These are phyloP conservation scores for Asterochloris sp. DNA, from an alignment of 139 green algal species.

Conservation along the genomic window DNA sequence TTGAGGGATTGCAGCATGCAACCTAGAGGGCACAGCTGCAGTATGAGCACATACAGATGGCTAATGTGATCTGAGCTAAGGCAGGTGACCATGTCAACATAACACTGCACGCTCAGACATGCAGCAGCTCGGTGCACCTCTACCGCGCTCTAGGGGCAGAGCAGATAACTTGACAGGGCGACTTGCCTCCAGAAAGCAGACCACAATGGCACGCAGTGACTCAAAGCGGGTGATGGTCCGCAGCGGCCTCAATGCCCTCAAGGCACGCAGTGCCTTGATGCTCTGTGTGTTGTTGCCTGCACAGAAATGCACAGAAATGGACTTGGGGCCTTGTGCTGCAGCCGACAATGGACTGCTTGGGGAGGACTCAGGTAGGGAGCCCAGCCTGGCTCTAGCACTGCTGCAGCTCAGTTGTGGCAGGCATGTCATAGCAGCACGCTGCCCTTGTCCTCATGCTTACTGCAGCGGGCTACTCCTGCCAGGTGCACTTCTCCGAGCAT, in stretches of 20 bases:
- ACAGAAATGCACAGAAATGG: slow-evolving; percentile 1
- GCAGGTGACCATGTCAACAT: too few species aligned
- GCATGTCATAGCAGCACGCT: background rate
- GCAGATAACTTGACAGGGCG: background rate
- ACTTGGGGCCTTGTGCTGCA: background rate
- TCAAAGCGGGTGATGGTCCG: slow-evolving; percentile 78
- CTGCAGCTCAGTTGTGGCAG: too few species aligned
- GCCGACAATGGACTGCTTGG: too few species aligned
- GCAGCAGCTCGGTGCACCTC: too few species aligned
- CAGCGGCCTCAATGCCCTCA: slow-evolving; percentile 72
- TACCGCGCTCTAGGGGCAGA: too few species aligned
- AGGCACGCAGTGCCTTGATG: slow-evolving; percentile 51
- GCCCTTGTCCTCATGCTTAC: background rate
- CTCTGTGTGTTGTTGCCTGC: slow-evolving; percentile 32
- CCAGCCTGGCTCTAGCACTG: too few species aligned
- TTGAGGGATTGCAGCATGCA: too few species aligned
- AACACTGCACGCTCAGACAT: too few species aligned
- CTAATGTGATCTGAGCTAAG: too few species aligned
- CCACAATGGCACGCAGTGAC: slow-evolving; percentile 61
- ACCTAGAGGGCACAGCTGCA: too few species aligned
- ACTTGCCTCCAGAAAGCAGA: slow-evolving; percentile 68
- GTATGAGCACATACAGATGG: too few species aligned
- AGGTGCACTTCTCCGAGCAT: background rate
- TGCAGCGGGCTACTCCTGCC: too few species aligned
- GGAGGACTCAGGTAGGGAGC: background rate